Percentiles rank a stretch among this genome's conserved stretches.
phyloP scores from a whole-genome alignment of 768 basidiomycete genomes.

The Mycena filopes region DNA sequence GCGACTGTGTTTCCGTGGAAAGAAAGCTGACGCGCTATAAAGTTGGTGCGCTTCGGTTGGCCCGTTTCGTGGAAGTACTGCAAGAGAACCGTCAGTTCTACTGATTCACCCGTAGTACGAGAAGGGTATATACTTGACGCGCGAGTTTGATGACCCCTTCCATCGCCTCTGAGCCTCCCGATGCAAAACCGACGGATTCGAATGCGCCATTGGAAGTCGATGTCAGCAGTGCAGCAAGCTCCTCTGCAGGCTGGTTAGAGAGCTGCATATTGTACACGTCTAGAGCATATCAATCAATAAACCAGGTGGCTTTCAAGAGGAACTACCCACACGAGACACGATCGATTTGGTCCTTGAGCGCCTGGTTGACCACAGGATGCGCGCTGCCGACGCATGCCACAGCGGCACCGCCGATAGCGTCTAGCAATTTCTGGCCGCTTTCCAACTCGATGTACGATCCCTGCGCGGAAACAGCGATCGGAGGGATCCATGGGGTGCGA shows the following conservation, averaged over 20 bases:
- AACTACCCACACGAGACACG: conserved; percentile 73
- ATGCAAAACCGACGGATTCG: conserved; percentile 73
- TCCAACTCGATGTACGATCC: conserved; percentile 80
- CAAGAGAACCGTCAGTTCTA: background rate
- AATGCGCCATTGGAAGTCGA: conserved; percentile 80
- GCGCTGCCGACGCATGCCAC: conserved; percentile 82
- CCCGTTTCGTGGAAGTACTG: conserved; percentile 79
- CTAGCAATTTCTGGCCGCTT: conserved; percentile 75
- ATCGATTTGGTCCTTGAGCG: conserved; percentile 84
- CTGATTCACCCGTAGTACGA: background rate
- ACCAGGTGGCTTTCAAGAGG: background rate
- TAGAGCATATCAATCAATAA: conserved; percentile 45
- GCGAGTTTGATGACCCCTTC: conserved; percentile 87
- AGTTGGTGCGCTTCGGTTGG: conserved; percentile 78
- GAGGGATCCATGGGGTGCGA: conserved; percentile 79
- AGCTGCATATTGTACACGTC: conserved; percentile 92
- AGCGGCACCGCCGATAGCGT: conserved; percentile 88
- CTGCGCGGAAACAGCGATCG: conserved; percentile 70
- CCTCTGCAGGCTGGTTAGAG: conserved; percentile 84
- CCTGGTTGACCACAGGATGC: conserved; percentile 76
- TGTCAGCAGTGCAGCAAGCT: conserved; percentile 74
- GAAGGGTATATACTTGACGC: conserved; percentile 64
- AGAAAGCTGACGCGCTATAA: conserved; percentile 80
- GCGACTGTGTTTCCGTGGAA: conserved; percentile 89
- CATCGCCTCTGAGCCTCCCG: conserved; percentile 94